Evolutionary conservation across 768 basidiomycete species (phyloP).

Genomic region (Amanita pseudoporphyria): DNA sequence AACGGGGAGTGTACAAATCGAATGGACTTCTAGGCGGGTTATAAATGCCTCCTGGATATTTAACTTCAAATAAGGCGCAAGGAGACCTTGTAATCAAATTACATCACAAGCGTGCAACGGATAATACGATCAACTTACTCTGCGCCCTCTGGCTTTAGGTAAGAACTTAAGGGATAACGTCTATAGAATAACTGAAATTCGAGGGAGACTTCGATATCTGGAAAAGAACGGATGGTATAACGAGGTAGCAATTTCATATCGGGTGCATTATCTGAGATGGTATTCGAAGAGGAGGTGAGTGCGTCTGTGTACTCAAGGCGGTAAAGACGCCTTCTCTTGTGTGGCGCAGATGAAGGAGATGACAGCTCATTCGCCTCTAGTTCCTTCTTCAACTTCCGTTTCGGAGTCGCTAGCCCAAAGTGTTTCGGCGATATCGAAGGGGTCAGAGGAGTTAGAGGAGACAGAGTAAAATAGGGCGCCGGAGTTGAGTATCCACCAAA

Average conservation of each 20-base stretch:
- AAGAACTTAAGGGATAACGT: conserved; percentile 58
- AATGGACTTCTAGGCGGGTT: conserved; percentile 51
- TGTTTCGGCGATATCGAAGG: not conserved
- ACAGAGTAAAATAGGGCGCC: conserved; percentile 10
- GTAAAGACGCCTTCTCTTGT: not conserved
- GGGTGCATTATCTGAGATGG: not conserved
- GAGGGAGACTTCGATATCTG: conserved; percentile 35
- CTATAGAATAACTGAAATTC: conserved; percentile 59
- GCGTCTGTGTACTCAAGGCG: not conserved
- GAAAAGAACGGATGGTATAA: conserved; percentile 41
- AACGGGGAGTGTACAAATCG: conserved; percentile 74
- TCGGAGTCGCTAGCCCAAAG: not conserved
- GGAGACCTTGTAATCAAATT: conserved; percentile 21
- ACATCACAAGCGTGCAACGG: not conserved
- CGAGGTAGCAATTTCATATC: not conserved
- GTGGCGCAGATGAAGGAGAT: not conserved
- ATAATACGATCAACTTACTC: conserved; percentile 23
- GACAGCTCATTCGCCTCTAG: conserved; percentile 5
- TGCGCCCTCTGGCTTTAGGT: conserved; percentile 28
- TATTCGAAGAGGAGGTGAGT: not conserved
- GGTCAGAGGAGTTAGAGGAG: conserved; percentile 22
- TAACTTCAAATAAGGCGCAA: conserved; percentile 22
- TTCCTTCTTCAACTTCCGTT: not conserved
- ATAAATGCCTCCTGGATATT: conserved; percentile 39
- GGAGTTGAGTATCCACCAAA: conserved; percentile 1